phyloP scores from a whole-genome alignment of 1,284 basidiomycete genomes.

The Volvariella volvacea region DNA sequence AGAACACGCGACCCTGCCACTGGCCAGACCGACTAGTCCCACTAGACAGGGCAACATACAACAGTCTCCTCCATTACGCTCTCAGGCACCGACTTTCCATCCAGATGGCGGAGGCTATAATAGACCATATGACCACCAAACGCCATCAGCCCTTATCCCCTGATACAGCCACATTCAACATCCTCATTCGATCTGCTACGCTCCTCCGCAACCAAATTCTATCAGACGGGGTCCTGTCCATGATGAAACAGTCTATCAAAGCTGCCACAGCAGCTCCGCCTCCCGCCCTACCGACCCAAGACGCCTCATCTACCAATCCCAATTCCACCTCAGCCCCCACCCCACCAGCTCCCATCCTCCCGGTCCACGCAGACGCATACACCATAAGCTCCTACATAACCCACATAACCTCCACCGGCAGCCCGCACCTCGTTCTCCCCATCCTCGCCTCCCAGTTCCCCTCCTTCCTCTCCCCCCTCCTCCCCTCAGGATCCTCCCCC shows the following conservation, averaged over 20 bases:
- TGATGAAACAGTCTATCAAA: too few relatives aligned
- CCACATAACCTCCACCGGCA: slow-evolving; percentile 46
- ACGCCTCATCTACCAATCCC: slow-evolving; percentile 18
- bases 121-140: slow-evolving; percentile 46
- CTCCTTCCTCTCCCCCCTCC: slow-evolving; percentile 38
- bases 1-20: slow-evolving; percentile 21
- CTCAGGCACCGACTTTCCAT: slow-evolving; percentile 53
- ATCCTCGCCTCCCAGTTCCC: slow-evolving; percentile 50
- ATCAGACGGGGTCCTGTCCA: slow-evolving; percentile 24
- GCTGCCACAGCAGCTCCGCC: neutral
- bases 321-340: slow-evolving; percentile 7
- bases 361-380: too few relatives aligned
- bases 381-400: slow-evolving; percentile 49
- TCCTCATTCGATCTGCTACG: slow-evolving; percentile 47
- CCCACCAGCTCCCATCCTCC: too few relatives aligned
- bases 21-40: slow-evolving; percentile 9
- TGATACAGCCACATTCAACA: slow-evolving; percentile 47
- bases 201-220: slow-evolving; percentile 44
- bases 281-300: too few relatives aligned
- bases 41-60: slow-evolving; percentile 43
- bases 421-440: slow-evolving; percentile 31
- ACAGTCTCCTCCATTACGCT: slow-evolving; percentile 59
- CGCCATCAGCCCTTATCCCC: slow-evolving; percentile 35
- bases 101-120: slow-evolving; percentile 35
- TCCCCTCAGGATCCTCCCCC: slow-evolving; percentile 24